phyloP scores from a whole-genome alignment of 176 grass and related monocot genomes.

The Coix lacrymajobi region DNA sequence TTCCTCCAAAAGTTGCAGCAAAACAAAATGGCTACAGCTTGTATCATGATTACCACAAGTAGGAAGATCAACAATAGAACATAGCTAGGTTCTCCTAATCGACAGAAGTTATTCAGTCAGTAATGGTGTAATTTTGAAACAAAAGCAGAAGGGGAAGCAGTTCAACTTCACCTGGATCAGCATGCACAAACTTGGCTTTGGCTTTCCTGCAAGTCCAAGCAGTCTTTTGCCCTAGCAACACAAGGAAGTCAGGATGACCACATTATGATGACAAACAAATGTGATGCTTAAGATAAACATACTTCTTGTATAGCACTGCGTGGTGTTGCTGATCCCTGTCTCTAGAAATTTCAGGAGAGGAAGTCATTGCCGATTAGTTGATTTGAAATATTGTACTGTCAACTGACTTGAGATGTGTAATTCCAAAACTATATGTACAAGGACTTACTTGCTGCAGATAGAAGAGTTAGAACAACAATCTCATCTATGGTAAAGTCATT shows the following conservation, averaged over 20 bases:
- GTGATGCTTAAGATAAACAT: conserved; percentile 20
- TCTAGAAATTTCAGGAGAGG: conserved; percentile 17
- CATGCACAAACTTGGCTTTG: conserved; percentile 34
- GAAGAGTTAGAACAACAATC: conserved; percentile 50
- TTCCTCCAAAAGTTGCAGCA: conserved; percentile 84
- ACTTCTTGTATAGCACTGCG: conserved; percentile 59
- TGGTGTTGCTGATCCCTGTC: conserved; percentile 49
- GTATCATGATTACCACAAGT: conserved; percentile 40
- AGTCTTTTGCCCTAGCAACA: conserved; percentile 53
- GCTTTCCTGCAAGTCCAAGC: conserved; percentile 49
- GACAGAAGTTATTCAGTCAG: not conserved
- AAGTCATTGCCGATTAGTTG: conserved; percentile 5
- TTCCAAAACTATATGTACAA: conserved; percentile 26
- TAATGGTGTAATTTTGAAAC: conserved; percentile 3
- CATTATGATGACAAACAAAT: not conserved
- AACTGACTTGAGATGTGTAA: not conserved
- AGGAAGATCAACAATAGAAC: conserved; percentile 47
- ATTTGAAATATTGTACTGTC: not conserved
- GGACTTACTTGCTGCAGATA: conserved; percentile 67
- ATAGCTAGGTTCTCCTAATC: conserved; percentile 35
- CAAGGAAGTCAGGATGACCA: not conserved
- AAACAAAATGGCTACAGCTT: conserved; percentile 40
- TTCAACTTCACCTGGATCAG: conserved; percentile 40
- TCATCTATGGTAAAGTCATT: conserved; percentile 53
- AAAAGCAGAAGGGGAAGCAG: not conserved